Base-by-base conservation (phyloP, 495 filamentous ascomycete species). In the Podospora comata region DNA sequence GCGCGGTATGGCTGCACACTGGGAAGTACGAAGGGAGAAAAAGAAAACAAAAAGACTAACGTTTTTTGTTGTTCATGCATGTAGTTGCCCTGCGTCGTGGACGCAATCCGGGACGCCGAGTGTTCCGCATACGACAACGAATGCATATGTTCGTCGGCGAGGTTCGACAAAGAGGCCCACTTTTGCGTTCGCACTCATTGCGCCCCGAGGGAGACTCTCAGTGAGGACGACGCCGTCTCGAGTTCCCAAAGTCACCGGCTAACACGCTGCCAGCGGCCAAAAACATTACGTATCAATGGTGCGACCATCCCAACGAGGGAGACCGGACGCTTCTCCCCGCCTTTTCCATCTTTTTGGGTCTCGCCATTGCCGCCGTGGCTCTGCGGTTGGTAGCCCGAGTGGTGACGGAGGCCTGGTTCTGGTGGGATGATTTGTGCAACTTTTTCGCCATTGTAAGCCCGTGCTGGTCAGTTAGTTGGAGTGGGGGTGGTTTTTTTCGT, bases 401-500 rank as follows among this genome's bases (percentile, higher is more conserved):
- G 18, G 27, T 77, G 23, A 76, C 73, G 6, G 67, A 72, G 15
- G 76, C 71, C 2, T 75, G 74, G 53, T 78, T 77, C 34, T 77
- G 76, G 76, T 78, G 74, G 70, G 76, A 78, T 28, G 76, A 78
- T 65, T 56, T 74, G 59, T 70, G 57, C 72, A 74, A 74, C 72
- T 54, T 76, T 18, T 70, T 74, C 23, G 39, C 39, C 7, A 48
- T 48, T 11, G 39, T 48, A 48, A 48, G 39, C 34, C 34, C 34
- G 34, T 5, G 5, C 11, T 48, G 39, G 15, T 48, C 39, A 39
- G 11, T 13, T 32, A 7, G 30, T 32, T 6, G 30, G 30, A 23
- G 23, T 7, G 30, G 30, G 7, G 4, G 30, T 4, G 30, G 30
- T 32, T 32, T 32, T 1, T 23, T 23, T 23, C 23, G 30, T 0